phyloP scores from a whole-genome alignment of 2,329 filamentous ascomycete genomes.

The Capronia epimyces region DNA sequence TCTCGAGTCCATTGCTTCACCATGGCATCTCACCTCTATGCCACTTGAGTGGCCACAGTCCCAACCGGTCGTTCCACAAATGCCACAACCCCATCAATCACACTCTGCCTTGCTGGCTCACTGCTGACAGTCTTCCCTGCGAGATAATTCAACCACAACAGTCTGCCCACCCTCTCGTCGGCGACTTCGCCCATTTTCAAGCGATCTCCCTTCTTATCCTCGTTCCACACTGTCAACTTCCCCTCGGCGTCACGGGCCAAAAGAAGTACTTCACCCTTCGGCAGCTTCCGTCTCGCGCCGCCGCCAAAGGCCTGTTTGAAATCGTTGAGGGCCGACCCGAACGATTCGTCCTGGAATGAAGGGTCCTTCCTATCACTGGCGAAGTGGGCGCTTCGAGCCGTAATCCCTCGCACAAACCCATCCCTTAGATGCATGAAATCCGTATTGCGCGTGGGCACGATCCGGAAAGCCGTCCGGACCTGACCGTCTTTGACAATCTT shows the following conservation, averaged over 20 bases:
- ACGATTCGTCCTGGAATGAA: conserved; percentile 57
- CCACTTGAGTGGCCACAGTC: conserved; percentile 74
- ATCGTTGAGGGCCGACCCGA: conserved; percentile 66
- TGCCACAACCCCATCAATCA: conserved; percentile 81
- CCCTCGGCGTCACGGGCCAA: conserved; percentile 64
- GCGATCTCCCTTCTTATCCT: conserved; percentile 45
- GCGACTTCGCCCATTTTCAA: conserved; percentile 63
- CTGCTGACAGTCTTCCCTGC: conserved; percentile 82
- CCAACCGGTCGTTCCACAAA: conserved; percentile 85
- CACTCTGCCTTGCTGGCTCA: conserved; percentile 70
- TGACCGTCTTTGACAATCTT: conserved; percentile 60
- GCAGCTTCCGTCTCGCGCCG: conserved; percentile 60
- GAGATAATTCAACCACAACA: conserved; percentile 87
- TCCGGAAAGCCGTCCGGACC: conserved; percentile 71
- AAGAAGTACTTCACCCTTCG: conserved; percentile 73
- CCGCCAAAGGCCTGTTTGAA: conserved; percentile 81
- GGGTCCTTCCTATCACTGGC: conserved; percentile 47
- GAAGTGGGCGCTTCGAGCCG: conserved; percentile 60
- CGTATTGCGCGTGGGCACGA: conserved; percentile 87
- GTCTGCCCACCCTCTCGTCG: conserved; percentile 73
- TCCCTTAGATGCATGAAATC: conserved; percentile 91
- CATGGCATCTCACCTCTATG: conserved; percentile 31
- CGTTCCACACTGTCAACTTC: conserved; percentile 61
- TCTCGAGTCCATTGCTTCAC: not conserved
- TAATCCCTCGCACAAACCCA: conserved; percentile 81